A percentile compares a stretch with the other conserved stretches of the same genome.
Conservation (phyloP, 2,329 filamentous ascomycete species). For the Aspergillus neoniger region DNA sequence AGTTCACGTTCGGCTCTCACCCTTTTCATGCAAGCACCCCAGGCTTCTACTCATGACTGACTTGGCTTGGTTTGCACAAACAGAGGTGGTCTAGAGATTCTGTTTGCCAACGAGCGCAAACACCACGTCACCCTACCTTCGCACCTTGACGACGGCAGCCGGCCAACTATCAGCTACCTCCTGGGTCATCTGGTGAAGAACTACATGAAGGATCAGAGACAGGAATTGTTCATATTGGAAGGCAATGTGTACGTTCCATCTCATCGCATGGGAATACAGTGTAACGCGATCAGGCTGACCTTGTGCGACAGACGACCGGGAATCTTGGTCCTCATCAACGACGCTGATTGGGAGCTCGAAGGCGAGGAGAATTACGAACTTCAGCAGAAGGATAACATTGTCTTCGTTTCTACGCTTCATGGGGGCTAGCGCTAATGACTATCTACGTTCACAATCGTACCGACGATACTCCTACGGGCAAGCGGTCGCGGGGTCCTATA, state of each 20-base stretch:
- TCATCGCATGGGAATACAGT: background rate
- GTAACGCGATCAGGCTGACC: constrained; percentile 14
- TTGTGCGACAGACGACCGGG: constrained; percentile 73
- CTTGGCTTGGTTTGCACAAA: constrained; percentile 11
- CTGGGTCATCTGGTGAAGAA: constrained; percentile 77
- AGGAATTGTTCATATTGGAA: constrained; percentile 87
- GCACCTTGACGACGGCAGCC: constrained; percentile 59
- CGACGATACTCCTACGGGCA: background rate
- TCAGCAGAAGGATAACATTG: constrained; percentile 77
- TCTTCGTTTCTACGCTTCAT: constrained; percentile 96
- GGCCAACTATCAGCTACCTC: constrained; percentile 72
- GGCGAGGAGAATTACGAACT: constrained; percentile 89
- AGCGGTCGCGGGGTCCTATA: constrained; percentile 7
- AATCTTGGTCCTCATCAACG: constrained; percentile 94
- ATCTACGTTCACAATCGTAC: background rate
- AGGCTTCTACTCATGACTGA: constrained; percentile 1
- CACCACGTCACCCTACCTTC: constrained; percentile 70
- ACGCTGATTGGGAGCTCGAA: constrained; percentile 97
- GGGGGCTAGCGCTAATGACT: constrained; percentile 63
- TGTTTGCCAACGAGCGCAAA: constrained; percentile 81
- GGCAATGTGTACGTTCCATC: constrained; percentile 72
- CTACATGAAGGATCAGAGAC: constrained; percentile 80
- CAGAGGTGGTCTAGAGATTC: constrained; percentile 89
- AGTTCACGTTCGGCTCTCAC: constrained; percentile 64
- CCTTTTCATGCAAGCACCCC: background rate